These are phyloP conservation scores for Jatropha multifida DNA, from an alignment of 441 rosid genomes.

Conservation along the genomic window DNA sequence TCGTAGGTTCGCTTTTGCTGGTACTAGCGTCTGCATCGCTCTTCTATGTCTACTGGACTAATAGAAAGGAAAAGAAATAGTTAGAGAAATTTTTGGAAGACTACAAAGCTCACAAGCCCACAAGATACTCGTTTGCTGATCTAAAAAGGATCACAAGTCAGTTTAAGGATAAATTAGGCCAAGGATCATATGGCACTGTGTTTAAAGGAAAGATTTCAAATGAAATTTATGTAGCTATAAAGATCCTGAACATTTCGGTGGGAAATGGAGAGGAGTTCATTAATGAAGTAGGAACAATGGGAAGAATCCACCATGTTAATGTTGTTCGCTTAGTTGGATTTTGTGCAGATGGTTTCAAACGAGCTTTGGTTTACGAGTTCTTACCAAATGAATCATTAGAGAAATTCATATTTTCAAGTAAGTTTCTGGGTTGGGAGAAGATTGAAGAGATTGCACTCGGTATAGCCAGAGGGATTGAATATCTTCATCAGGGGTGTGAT, in stretches of 20 bases:
- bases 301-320: slow-evolving; percentile 27
- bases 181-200: slow-evolving; percentile 33
- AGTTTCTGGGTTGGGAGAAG: slow-evolving; percentile 22
- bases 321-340: slow-evolving; percentile 26
- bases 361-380: slow-evolving; percentile 27
- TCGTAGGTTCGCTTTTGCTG: too few relatives aligned
- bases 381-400: slow-evolving; percentile 15
- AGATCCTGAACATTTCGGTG: slow-evolving; percentile 20
- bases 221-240: slow-evolving; percentile 27
- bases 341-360: slow-evolving; percentile 24
- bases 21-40: too few relatives aligned
- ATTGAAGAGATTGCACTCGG: slow-evolving; percentile 17
- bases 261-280: slow-evolving; percentile 30
- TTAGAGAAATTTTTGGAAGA: slow-evolving; percentile 29
- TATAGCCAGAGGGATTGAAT: slow-evolving; percentile 19
- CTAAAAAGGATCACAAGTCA: slow-evolving; percentile 31
- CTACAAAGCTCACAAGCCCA: slow-evolving; percentile 28
- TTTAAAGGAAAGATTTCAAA: slow-evolving; percentile 29
- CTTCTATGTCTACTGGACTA: background rate
- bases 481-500: slow-evolving; percentile 27
- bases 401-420: slow-evolving; percentile 19
- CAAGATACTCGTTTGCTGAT: slow-evolving; percentile 29
- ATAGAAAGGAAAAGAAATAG: slow-evolving; percentile 19
- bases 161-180: slow-evolving; percentile 22
- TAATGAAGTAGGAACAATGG: slow-evolving; percentile 26